These are phyloP conservation scores for Sodiomyces alkalinus DNA, from an alignment of 2,329 filamentous ascomycete genomes.

Conservation along the genomic window DNA sequence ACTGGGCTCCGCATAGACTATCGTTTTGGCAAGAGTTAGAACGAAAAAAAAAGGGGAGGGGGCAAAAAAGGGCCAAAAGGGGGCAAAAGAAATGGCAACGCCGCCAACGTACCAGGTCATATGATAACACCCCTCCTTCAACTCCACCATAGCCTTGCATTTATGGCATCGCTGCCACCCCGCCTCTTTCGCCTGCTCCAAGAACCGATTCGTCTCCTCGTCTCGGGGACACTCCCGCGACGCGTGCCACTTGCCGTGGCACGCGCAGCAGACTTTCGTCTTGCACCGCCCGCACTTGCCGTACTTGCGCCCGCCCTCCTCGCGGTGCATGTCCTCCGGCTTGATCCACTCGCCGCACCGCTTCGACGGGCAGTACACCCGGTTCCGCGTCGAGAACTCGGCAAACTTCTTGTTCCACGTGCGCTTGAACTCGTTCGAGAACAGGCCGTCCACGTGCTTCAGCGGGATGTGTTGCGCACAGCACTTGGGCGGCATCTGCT, in stretches of 20 bases:
- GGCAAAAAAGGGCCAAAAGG: too few species aligned
- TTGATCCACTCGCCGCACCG: slow-evolving; percentile 71
- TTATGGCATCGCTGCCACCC: slow-evolving; percentile 65
- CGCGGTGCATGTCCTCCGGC: slow-evolving; percentile 49
- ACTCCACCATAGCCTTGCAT: slow-evolving; percentile 60
- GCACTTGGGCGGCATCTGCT: slow-evolving; percentile 74
- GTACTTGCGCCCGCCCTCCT: slow-evolving; percentile 42
- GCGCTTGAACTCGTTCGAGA: slow-evolving; percentile 59
- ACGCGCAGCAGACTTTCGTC: slow-evolving; percentile 58
- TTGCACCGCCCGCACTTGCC: slow-evolving; percentile 58
- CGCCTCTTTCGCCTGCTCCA: slow-evolving; percentile 48
- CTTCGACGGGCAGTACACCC: slow-evolving; percentile 60
- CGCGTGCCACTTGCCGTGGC: slow-evolving; percentile 61
- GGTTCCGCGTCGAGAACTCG: slow-evolving; percentile 59
- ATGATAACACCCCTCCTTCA: slow-evolving; percentile 74
- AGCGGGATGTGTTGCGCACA: slow-evolving; percentile 62
- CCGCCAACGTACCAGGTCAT: slow-evolving; percentile 59
- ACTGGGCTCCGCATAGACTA: slow-evolving; percentile 65
- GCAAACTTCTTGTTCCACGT: slow-evolving; percentile 69
- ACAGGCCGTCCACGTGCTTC: slow-evolving; percentile 60
- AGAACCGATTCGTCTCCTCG: slow-evolving; percentile 46
- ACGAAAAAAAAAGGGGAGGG: too few species aligned
- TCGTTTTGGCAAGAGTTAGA: slow-evolving; percentile 7
- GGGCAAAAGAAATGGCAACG: background rate
- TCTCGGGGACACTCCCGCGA: slow-evolving; percentile 56